Conservation (phyloP, 2,329 filamentous ascomycete species). For the Periconia sp. region DNA sequence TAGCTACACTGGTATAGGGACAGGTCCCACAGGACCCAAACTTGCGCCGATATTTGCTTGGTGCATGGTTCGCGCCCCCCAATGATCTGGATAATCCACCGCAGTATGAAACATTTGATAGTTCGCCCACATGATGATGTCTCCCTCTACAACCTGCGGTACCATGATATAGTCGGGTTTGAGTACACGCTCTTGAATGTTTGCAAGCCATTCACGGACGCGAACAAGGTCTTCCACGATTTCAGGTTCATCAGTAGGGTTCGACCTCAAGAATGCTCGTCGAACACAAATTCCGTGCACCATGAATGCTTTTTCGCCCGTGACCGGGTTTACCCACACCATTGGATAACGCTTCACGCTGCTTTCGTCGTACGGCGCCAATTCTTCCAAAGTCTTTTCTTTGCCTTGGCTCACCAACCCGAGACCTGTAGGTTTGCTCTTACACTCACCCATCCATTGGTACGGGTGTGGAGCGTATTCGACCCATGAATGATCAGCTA, state of each 20-base stretch:
- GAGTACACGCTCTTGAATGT: slow-evolving; percentile 45
- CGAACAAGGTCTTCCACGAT: slow-evolving; percentile 43
- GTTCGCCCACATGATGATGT: slow-evolving; percentile 40
- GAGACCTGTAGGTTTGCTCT: slow-evolving; percentile 45
- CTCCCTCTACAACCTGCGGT: slow-evolving; percentile 45
- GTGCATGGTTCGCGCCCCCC: slow-evolving; percentile 49
- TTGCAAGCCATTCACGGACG: slow-evolving; percentile 41
- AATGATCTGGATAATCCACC: slow-evolving; percentile 47
- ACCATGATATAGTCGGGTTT: slow-evolving; percentile 48
- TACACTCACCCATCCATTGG: slow-evolving; percentile 46
- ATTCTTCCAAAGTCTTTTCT: slow-evolving; percentile 43
- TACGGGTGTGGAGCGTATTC: slow-evolving; percentile 52
- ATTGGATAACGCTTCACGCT: slow-evolving; percentile 49
- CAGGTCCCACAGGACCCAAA: slow-evolving; percentile 26
- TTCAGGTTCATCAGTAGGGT: slow-evolving; percentile 33
- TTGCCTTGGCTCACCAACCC: slow-evolving; percentile 44
- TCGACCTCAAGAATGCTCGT: slow-evolving; percentile 43
- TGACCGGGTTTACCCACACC: slow-evolving; percentile 51
- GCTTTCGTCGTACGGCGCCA: slow-evolving; percentile 39
- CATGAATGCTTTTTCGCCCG: slow-evolving; percentile 47
- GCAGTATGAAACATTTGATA: slow-evolving; percentile 38
- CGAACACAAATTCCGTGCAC: slow-evolving; percentile 47
- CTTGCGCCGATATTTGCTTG: slow-evolving; percentile 49
- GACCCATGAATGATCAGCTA: slow-evolving; percentile 50
- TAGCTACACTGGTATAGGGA: slow-evolving; percentile 15